Evolutionary conservation across 768 basidiomycete genomes (phyloP).

Genomic region (Leccinellum luteum): DNA sequence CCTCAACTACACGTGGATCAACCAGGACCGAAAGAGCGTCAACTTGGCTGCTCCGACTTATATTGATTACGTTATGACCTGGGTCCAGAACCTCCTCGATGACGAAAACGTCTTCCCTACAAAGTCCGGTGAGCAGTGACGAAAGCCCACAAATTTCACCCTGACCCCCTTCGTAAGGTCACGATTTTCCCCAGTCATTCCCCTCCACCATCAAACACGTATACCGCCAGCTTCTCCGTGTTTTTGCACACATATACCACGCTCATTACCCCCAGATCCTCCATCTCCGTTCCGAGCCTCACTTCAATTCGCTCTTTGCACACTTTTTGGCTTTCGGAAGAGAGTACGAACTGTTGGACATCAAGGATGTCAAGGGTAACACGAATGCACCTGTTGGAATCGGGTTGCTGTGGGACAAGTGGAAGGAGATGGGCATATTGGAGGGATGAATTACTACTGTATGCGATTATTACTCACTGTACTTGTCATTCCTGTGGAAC

Average conservation of each 20-base stretch:
- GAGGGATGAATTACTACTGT: constrained; percentile 33
- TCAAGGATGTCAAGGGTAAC: constrained; percentile 81
- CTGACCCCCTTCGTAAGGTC: constrained; percentile 50
- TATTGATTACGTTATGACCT: constrained; percentile 97
- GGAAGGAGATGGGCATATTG: constrained; percentile 83
- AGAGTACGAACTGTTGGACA: constrained; percentile 88
- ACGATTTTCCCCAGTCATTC: constrained; percentile 84
- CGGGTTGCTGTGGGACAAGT: constrained; percentile 81
- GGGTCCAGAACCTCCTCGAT: constrained; percentile 90
- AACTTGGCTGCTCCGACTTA: constrained; percentile 91
- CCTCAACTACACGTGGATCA: constrained; percentile 93
- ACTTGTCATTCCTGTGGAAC: constrained; percentile 3
- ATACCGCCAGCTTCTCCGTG: constrained; percentile 93
- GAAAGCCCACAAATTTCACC: not conserved
- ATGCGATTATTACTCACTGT: constrained; percentile 7
- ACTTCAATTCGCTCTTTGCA: constrained; percentile 96
- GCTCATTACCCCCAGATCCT: constrained; percentile 90
- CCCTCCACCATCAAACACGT: constrained; percentile 90
- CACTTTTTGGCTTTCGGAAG: constrained; percentile 96
- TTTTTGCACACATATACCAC: constrained; percentile 97
- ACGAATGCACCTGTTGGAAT: constrained; percentile 62
- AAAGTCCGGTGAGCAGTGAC: constrained; percentile 69
- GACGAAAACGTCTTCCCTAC: constrained; percentile 95
- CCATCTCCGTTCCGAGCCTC: constrained; percentile 89
- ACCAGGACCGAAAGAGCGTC: constrained; percentile 85